These are phyloP conservation scores for Suillus discolor DNA, from an alignment of 768 basidiomycete species.

Conservation along the genomic window DNA sequence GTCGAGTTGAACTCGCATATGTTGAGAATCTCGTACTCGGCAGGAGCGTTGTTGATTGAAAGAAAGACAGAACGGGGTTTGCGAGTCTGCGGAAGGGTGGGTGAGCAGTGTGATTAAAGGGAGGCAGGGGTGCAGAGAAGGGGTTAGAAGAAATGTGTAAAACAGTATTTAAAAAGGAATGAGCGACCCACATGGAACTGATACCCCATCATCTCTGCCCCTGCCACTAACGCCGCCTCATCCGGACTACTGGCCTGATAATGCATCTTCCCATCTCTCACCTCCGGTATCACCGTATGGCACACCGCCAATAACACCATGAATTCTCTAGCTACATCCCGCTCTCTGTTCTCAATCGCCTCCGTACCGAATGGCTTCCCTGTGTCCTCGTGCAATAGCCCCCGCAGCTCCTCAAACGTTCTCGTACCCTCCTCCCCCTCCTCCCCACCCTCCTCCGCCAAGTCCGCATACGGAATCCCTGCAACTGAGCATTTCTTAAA, in stretches of 20 bases:
- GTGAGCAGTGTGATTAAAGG: not conserved
- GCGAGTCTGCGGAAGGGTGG: conserved; percentile 59
- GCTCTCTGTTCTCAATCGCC: conserved; percentile 34
- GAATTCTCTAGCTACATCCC: conserved; percentile 66
- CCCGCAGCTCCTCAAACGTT: conserved; percentile 76
- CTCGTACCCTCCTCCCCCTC: conserved; percentile 65
- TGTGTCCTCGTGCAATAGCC: conserved; percentile 47
- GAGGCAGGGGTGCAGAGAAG: not conserved
- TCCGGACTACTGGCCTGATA: conserved; percentile 98
- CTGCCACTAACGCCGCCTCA: conserved; percentile 93
- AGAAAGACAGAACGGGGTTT: conserved; percentile 97
- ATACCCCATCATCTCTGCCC: conserved; percentile 90
- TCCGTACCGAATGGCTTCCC: conserved; percentile 29
- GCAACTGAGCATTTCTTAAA: conserved; percentile 89
- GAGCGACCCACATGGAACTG: conserved; percentile 80
- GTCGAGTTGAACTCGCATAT: conserved; percentile 99
- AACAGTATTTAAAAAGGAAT: not conserved
- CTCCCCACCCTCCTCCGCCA: conserved; percentile 84
- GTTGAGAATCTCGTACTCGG: conserved; percentile 91
- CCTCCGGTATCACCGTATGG: conserved; percentile 97
- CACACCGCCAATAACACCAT: conserved; percentile 90
- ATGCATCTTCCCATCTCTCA: conserved; percentile 83
- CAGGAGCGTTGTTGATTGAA: conserved; percentile 66
- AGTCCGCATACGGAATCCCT: conserved; percentile 87
- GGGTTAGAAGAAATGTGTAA: not conserved